Evolutionary conservation across 768 basidiomycete species (phyloP).

Genomic region (Zangia roseola): DNA sequence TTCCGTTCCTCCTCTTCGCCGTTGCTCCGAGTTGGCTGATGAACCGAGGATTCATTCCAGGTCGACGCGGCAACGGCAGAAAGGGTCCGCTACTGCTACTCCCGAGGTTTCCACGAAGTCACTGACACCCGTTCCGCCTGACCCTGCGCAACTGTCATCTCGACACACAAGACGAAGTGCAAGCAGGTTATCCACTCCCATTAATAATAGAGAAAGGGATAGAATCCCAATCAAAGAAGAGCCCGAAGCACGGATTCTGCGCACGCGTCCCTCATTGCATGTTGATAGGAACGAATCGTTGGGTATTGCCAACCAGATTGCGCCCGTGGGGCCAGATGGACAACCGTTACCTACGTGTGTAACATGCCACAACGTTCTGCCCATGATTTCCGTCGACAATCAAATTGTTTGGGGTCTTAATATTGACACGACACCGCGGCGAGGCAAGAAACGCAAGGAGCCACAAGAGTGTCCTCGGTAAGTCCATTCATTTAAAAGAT

Average conservation of each 20-base stretch:
- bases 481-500: conserved; percentile 25
- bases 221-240: conserved; percentile 46
- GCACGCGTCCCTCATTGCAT: conserved; percentile 44
- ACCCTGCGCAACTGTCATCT: conserved; percentile 26
- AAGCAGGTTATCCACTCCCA: conserved; percentile 33
- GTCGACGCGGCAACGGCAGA: conserved; percentile 59
- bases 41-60: conserved; percentile 40
- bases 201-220: conserved; percentile 38
- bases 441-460: conserved; percentile 56
- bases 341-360: conserved; percentile 67
- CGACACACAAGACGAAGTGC: conserved; percentile 28
- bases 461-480: conserved; percentile 77
- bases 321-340: conserved; percentile 61
- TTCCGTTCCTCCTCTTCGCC: conserved; percentile 27
- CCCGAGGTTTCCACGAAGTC: conserved; percentile 47
- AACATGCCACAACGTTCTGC: conserved; percentile 70
- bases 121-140: conserved; percentile 34
- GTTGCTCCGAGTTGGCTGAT: conserved; percentile 27
- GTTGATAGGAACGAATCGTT: conserved; percentile 35
- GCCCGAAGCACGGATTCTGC: conserved; percentile 48
- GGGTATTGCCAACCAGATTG: conserved; percentile 41
- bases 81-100: conserved; percentile 40
- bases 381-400: conserved; percentile 73
- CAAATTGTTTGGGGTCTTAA: conserved; percentile 74
- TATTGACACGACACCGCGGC: conserved; percentile 43